Evolutionary conservation across 768 basidiomycete species (phyloP).

Genomic region (Trametes coccinea): DNA sequence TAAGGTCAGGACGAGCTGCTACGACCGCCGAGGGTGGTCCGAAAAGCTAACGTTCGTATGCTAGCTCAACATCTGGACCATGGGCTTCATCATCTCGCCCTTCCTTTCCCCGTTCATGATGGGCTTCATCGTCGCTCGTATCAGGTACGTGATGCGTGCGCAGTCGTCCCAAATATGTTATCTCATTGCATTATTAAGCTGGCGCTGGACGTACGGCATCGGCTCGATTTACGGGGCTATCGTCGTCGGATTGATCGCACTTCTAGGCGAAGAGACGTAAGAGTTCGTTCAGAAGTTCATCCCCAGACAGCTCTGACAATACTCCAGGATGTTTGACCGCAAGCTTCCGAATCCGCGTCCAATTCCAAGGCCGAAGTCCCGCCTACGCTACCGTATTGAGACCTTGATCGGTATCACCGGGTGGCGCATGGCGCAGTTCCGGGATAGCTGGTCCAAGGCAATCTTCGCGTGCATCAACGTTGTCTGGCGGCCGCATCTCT

Average conservation of each 20-base stretch:
- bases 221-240: slow-evolving; percentile 58
- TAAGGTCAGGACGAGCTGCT: slow-evolving; percentile 42
- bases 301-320: neutral
- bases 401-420: slow-evolving; percentile 67
- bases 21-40: too few relatives aligned
- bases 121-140: slow-evolving; percentile 64
- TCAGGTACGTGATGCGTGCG: slow-evolving; percentile 33
- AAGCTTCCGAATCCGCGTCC: slow-evolving; percentile 43
- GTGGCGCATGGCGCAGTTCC: slow-evolving; percentile 54
- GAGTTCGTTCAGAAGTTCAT: slow-evolving; percentile 15
- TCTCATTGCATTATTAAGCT: slow-evolving; percentile 32
- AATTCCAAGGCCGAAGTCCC: slow-evolving; percentile 44
- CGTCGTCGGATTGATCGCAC: slow-evolving; percentile 55
- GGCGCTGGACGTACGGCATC: slow-evolving; percentile 70
- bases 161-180: neutral
- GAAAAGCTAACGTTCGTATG: too few relatives aligned
- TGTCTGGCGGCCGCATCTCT: slow-evolving; percentile 62
- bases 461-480: slow-evolving; percentile 49
- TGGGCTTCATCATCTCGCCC: slow-evolving; percentile 69
- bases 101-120: slow-evolving; percentile 66
- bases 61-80: slow-evolving; percentile 69
- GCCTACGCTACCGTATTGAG: slow-evolving; percentile 54
- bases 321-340: slow-evolving; percentile 61
- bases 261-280: slow-evolving; percentile 70
- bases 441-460: slow-evolving; percentile 49